Evolutionary conservation across 352 stramenopile genomes (phyloP).

Genomic region (Globisporangium cystogenes): DNA sequence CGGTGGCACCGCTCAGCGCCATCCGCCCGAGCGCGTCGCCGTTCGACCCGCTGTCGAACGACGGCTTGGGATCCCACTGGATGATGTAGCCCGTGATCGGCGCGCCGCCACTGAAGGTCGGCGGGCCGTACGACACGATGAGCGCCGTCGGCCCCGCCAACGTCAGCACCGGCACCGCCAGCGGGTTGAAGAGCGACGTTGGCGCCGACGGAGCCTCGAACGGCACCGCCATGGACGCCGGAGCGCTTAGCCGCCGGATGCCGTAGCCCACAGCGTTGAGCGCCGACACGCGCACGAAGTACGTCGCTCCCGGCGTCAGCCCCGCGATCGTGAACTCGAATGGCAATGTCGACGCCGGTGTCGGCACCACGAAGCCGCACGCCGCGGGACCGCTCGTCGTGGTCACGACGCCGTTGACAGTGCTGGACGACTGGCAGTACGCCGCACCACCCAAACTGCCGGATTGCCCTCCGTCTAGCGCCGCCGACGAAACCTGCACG

Average conservation of each 20-base stretch:
- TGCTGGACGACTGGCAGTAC: slow-evolving; percentile 43
- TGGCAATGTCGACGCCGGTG: slow-evolving; percentile 16
- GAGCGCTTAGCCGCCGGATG: slow-evolving; percentile 45
- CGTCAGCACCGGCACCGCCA: slow-evolving; percentile 52
- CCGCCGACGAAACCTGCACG: slow-evolving; percentile 26
- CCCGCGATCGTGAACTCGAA: slow-evolving; percentile 55
- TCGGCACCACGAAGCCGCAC: slow-evolving; percentile 31
- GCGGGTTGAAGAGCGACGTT: slow-evolving; percentile 58
- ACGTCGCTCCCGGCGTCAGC: slow-evolving; percentile 47
- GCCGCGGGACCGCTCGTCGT: slow-evolving; percentile 20
- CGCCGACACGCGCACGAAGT: slow-evolving; percentile 68
- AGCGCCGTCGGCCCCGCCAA: slow-evolving; percentile 67
- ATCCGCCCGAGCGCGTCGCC: slow-evolving; percentile 46
- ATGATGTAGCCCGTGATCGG: slow-evolving; percentile 87
- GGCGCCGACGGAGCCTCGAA: slow-evolving; percentile 49
- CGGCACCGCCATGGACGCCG: slow-evolving; percentile 49
- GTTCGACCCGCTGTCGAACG: slow-evolving; percentile 69
- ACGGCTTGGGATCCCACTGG: slow-evolving; percentile 81
- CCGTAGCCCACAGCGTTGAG: slow-evolving; percentile 65
- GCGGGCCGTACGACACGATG: slow-evolving; percentile 71
- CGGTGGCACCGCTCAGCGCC: slow-evolving; percentile 17
- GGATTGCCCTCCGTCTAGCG: slow-evolving; percentile 14
- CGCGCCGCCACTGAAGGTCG: slow-evolving; percentile 83
- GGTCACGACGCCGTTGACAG: slow-evolving; percentile 9
- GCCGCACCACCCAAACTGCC: slow-evolving; percentile 31